Base-by-base conservation (phyloP, 768 basidiomycete species). In the Dendrothele bispora region DNA sequence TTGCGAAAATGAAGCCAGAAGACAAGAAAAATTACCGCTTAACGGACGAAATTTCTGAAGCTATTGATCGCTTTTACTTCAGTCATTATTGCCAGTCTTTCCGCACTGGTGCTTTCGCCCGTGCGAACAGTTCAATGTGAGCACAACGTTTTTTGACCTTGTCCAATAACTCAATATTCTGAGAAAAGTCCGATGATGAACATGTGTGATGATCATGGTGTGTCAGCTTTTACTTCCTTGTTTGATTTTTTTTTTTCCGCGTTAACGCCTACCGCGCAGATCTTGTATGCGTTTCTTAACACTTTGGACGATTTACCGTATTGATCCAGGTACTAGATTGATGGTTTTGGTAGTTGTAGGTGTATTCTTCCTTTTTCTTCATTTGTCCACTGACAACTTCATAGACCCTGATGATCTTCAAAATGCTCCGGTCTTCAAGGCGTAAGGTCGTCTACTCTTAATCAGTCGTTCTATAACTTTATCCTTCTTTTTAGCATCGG, bases 51-150 rank as follows among this genome's bases (percentile, higher is more conserved):
- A 88, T 98, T 54, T 66, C 68, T 39, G 57, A 72, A 4, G 86
- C 89, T 6, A 83, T 98, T 35, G 93, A 97, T 61, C 77, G 93
- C 32, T 93, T 88, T 61, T 85, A 85, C 62, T 95, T 95, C 73
- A 89, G 85, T 50, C 93, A 95, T 57, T 97, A 97, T 65, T 95
- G 93, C 58, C 78, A 86, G 41, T 66, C 74, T 38, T 98, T 95
- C 69, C 79, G 93, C 50, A 82, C 82, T 43, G 92, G 93, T 5
- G 93, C 91, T 0, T 98, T 95, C 65, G 90, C 91, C 1, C 74
- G 89, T 44, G 92, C 94, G 7, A 97, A 95, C 61, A 83, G 88
- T 54, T 83, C 88, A 14, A 95, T 98, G 84, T 95, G 68, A 52
- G 90, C 75, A n/a, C n/a, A n/a, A n/a, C n/a, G 39, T 26, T 22